Conservation (phyloP, 371 early-diverging fungal genomes). For the Chytridium lagenaria region DNA sequence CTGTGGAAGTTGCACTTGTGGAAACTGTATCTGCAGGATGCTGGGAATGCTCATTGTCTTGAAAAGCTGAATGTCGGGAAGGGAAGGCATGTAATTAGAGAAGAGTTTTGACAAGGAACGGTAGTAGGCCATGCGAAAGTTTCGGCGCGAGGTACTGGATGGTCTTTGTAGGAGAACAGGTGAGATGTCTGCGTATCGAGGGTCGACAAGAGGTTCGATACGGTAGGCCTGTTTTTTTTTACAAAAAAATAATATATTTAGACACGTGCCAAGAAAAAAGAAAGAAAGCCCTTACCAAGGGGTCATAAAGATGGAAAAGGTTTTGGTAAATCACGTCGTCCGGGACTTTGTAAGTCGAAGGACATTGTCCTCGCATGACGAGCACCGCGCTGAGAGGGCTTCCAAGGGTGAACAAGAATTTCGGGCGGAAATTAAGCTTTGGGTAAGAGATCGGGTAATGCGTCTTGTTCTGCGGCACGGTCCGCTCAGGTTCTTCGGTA, state of each 20-base stretch:
- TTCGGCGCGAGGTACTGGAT: slow-evolving; percentile 16
- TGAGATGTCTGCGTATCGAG: slow-evolving; percentile 57
- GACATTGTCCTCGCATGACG: slow-evolving; percentile 65
- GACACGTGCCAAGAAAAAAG: background rate
- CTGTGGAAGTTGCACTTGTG: background rate
- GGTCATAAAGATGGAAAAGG: slow-evolving; percentile 74
- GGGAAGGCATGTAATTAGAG: slow-evolving; percentile 35
- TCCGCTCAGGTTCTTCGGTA: background rate
- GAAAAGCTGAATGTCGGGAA: slow-evolving; percentile 17
- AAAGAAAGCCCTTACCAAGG: slow-evolving; percentile 45
- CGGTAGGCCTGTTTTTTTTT: slow-evolving; percentile 71
- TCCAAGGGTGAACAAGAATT: slow-evolving; percentile 58
- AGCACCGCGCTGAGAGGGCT: slow-evolving; percentile 68
- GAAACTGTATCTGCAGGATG: slow-evolving; percentile 13
- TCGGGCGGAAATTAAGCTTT: slow-evolving; percentile 59
- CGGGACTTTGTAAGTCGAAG: slow-evolving; percentile 61
- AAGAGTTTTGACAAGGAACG: slow-evolving; percentile 37
- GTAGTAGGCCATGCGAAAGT: slow-evolving; percentile 43
- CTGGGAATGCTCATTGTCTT: slow-evolving; percentile 20
- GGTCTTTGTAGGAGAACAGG: slow-evolving; percentile 59
- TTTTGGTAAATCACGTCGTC: slow-evolving; percentile 61
- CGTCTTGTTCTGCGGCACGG: slow-evolving; percentile 38
- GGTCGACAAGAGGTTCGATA: slow-evolving; percentile 68
- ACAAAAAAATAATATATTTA: too few species aligned
- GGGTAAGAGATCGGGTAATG: slow-evolving; percentile 67